Conservation (phyloP, 1,139 yeast species). For the Debaryomyces psychrophilus region DNA sequence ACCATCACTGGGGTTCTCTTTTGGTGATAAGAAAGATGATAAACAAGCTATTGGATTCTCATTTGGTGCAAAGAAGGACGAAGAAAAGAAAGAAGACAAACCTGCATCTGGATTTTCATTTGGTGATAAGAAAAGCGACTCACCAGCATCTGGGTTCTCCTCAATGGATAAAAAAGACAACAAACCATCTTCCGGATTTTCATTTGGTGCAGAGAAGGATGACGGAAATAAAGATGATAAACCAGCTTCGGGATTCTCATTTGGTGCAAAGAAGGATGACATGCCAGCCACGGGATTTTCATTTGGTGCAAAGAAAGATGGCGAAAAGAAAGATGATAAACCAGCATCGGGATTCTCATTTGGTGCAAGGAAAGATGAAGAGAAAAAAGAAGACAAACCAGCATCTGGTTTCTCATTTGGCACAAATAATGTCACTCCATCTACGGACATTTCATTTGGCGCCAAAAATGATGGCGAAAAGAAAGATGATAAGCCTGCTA, state of each 20-base stretch:
- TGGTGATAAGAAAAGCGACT: slow-evolving; percentile 25
- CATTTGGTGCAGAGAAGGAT: slow-evolving; percentile 30
- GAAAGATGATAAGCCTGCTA: slow-evolving; percentile 14
- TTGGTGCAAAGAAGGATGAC: slow-evolving; percentile 22
- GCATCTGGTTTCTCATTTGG: slow-evolving; percentile 22
- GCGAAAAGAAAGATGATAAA: slow-evolving; percentile 20
- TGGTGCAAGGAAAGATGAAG: slow-evolving; percentile 24
- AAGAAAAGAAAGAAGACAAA: slow-evolving; percentile 17
- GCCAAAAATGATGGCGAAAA: slow-evolving; percentile 20
- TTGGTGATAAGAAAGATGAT: slow-evolving; percentile 13
- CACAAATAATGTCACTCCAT: slow-evolving; percentile 22
- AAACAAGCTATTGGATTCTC: slow-evolving; percentile 22
- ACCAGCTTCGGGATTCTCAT: slow-evolving; percentile 20
- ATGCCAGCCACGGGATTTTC: slow-evolving; percentile 15
- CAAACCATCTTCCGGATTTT: slow-evolving; percentile 19
- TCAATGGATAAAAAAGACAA: slow-evolving; percentile 21
- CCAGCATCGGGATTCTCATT: slow-evolving; percentile 21
- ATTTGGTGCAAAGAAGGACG: slow-evolving; percentile 24
- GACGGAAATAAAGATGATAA: slow-evolving; percentile 21
- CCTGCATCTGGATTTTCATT: slow-evolving; percentile 27
- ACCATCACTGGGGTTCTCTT: slow-evolving; percentile 9
- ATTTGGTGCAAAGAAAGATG: slow-evolving; percentile 27
- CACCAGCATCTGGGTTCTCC: too few species aligned
- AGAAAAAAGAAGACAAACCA: slow-evolving; percentile 18
- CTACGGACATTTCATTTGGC: slow-evolving; percentile 29